Evolutionary conservation across 768 basidiomycete genomes (phyloP).

Genomic region (Phlebiopsis gigantea): DNA sequence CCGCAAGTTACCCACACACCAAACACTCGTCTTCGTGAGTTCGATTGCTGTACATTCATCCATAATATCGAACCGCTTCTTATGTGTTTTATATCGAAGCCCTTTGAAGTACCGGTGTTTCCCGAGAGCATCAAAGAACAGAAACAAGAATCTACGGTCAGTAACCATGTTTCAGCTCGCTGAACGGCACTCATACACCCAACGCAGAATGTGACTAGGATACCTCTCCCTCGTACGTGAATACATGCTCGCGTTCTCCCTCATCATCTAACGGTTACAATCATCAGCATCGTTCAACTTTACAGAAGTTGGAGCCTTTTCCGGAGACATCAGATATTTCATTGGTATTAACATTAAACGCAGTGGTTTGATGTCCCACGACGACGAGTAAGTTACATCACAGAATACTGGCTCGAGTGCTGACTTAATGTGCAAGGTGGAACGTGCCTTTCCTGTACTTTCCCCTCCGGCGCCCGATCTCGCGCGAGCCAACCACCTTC

Average conservation of each 20-base stretch:
- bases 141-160: slow-evolving; percentile 6
- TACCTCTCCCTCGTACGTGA: slow-evolving; percentile 6
- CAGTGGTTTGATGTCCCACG: slow-evolving; percentile 1
- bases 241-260: not conserved
- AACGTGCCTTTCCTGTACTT: slow-evolving; percentile 6
- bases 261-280: too few relatives aligned
- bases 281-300: not conserved
- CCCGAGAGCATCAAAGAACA: not conserved
- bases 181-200: not conserved
- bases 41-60: too few relatives aligned
- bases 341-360: slow-evolving; percentile 5
- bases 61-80: not conserved
- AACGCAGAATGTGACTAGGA: not conserved
- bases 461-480: not conserved
- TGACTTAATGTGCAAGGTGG: not conserved
- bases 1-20: not conserved
- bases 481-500: not conserved
- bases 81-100: not conserved
- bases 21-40: slow-evolving; percentile 6
- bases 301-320: slow-evolving; percentile 2
- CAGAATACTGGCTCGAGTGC: not conserved
- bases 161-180: not conserved
- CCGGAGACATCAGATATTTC: slow-evolving; percentile 7
- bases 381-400: not conserved
- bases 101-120: slow-evolving; percentile 3